Base-by-base conservation (phyloP, 2,329 filamentous ascomycete genomes). In the Colletotrichum trifolii region DNA sequence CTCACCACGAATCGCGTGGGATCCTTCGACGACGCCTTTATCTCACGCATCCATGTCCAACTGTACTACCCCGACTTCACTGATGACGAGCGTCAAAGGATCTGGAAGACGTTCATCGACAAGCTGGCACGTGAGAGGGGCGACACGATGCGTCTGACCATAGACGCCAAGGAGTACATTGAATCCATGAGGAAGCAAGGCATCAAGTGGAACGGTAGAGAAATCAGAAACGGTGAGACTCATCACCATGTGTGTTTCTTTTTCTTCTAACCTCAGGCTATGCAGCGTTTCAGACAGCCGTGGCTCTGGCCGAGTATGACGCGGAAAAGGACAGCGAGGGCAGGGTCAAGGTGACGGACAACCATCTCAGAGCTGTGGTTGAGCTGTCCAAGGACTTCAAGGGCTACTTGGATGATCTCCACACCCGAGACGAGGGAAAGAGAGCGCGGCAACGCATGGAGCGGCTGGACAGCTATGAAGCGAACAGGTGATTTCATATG, bases 21-120 rank as follows among this genome's bases (percentile, higher is more conserved):
- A 0, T 59, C 69, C 0, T 75, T 76, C 17, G 74, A 76, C 13
- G 73, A 76, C 2, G 74, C 74, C 0, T 74, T 76, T 53, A 71
- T 73, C 4, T 76, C 74, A 0, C 71, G 74, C 2, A 68, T 76
- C 0, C 74, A 77, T 10, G 47, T 77, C 3, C 67, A 74, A 38
- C 47, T 76, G 0, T 70, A 72, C 49, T 76, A 75, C 12, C 58
- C 66, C 0, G 69, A 73, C 8, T 74, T 76, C 11, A 68, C 68
- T 2, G 71, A 75, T 4, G 67, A 71, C 0, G 65, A 73, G 35
- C 63, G 73, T 0, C 55, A 71, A 8, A 36, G 62, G 9, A 58
- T 77, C 6, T 77, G 75, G 74, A 39, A 71, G 8, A 73, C 68
- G 0, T 66, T 76, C 12, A 58, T 74, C 1, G 47, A 73, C 2